Conservation (phyloP, 2,329 filamentous ascomycete genomes). For the Aurifilum marmelostoma region DNA sequence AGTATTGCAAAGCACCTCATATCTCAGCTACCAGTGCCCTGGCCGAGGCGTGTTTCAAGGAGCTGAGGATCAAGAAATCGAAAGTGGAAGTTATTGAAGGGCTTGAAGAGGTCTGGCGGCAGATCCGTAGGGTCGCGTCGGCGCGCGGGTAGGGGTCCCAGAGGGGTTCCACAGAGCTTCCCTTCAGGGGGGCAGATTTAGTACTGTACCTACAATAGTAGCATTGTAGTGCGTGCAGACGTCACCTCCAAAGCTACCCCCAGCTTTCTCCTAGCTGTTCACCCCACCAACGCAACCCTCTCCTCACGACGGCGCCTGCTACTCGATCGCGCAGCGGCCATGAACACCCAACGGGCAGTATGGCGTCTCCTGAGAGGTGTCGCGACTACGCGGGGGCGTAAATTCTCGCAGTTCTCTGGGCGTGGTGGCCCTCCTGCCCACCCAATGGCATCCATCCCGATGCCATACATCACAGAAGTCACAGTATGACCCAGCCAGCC, state of each 20-base stretch:
- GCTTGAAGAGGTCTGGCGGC: background rate
- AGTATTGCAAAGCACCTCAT: slow-evolving; percentile 17
- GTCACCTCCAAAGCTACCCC: slow-evolving; percentile 16
- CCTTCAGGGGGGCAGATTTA: background rate
- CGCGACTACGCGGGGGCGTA: slow-evolving; percentile 41
- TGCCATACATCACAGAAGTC: slow-evolving; percentile 63
- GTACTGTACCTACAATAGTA: background rate
- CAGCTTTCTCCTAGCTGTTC: slow-evolving; percentile 4
- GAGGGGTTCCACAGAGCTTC: slow-evolving; percentile 8
- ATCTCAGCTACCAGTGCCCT: background rate
- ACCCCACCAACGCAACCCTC: background rate
- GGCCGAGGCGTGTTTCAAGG: background rate
- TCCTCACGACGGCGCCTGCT: slow-evolving; percentile 8
- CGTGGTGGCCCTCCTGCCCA: slow-evolving; percentile 33
- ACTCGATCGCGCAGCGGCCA: slow-evolving; percentile 29
- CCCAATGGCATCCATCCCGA: slow-evolving; percentile 50
- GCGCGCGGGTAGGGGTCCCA: slow-evolving; percentile 3
- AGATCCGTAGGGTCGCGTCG: slow-evolving; percentile 2
- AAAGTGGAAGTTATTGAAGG: background rate
- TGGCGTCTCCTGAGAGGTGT: slow-evolving; percentile 42
- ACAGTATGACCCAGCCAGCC: slow-evolving; percentile 43
- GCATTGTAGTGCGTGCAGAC: slow-evolving; percentile 13
- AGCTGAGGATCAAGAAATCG: background rate
- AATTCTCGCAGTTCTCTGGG: slow-evolving; percentile 48
- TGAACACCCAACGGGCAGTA: slow-evolving; percentile 43